A percentile compares a stretch with the other conserved stretches of the same genome.
These are phyloP conservation scores for Penicillium aurantiogriseum DNA, from an alignment of 2,329 filamentous ascomycete genomes.

Conservation along the genomic window DNA sequence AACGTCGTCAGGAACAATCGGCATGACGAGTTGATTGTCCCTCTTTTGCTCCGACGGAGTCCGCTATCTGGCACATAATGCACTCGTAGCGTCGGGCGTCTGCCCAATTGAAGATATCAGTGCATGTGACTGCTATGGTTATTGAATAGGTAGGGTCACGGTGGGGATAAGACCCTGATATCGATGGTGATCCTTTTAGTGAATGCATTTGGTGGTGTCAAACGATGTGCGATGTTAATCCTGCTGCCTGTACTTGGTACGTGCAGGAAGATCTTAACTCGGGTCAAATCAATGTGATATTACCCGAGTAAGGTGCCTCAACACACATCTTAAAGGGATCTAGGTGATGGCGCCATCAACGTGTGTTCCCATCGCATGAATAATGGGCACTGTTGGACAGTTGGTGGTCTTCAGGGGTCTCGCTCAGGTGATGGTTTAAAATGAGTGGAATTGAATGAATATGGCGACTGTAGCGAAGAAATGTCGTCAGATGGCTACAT, in stretches of 20 bases:
- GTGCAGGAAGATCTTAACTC: background rate
- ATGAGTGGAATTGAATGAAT: background rate
- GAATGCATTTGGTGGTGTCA: background rate
- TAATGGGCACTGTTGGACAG: background rate
- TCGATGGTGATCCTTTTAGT: background rate
- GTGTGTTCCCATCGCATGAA: background rate
- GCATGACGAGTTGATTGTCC: constrained; percentile 15
- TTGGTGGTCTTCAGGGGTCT: background rate
- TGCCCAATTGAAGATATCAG: background rate
- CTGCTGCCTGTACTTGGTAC: background rate
- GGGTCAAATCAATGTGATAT: background rate
- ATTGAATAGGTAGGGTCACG: background rate
- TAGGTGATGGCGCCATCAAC: background rate
- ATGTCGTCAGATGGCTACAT: background rate
- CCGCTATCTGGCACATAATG: background rate
- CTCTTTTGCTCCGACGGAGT: constrained; percentile 2
- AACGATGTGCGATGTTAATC: background rate
- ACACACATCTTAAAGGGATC: too few relatives aligned
- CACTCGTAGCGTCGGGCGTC: background rate
- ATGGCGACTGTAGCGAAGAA: background rate
- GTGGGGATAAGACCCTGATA: background rate
- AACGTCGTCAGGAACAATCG: constrained; percentile 15
- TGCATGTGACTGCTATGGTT: background rate
- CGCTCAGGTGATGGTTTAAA: too few relatives aligned
- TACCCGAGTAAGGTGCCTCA: background rate